Base-by-base conservation (phyloP, 768 basidiomycete genomes). In the Lactifluus volemus region DNA sequence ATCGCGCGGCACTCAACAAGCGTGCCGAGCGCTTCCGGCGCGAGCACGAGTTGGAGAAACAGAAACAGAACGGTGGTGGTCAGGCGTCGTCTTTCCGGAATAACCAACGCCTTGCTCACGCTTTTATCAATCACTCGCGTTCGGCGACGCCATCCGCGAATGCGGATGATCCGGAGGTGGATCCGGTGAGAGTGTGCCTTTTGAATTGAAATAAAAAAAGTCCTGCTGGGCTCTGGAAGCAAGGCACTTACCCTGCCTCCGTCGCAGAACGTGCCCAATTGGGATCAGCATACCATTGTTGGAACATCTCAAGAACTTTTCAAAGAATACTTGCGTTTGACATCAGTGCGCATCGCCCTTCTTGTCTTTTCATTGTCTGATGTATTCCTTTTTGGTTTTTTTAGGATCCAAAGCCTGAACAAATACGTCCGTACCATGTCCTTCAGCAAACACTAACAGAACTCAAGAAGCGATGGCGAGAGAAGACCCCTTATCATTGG, bases 241-340 rank as follows among this genome's bases (percentile, higher is more conserved):
- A 47, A 49, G 55, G 29, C 6, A 10, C 12, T 25, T 38, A 38
- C 21, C 5, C 34, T 30, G 21, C 36, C 12, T 45, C 49, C 49
- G 50, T 15, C 29, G 49, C 41, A 98, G 96, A 96, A 95, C 68
- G 94, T 96, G 9, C 86, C 93, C 55, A 87, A 95, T 70, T 99
- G 97, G 97, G 97, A 99, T 76, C 84, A 84, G 60, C 81, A 85
- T 73, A 98, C 95, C 7, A 98, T 99, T 68, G 92, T 96, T 58
- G 97, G 97, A 53, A 95, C 88, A 45, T 93, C 82, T 55, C 79
- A 80, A 68, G 89, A 89, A 66, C 75, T 97, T 29, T 98, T 98
- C 79, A 99, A 98, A 77, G 90, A 95, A 63, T 99, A 98, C 73
- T 77, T 99, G 17, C 85, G 97, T 48, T 75, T 99, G 59, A 99